Evolutionary conservation across 2,329 filamentous ascomycete species (phyloP).

Genomic region (Diaporthe humulicola): DNA sequence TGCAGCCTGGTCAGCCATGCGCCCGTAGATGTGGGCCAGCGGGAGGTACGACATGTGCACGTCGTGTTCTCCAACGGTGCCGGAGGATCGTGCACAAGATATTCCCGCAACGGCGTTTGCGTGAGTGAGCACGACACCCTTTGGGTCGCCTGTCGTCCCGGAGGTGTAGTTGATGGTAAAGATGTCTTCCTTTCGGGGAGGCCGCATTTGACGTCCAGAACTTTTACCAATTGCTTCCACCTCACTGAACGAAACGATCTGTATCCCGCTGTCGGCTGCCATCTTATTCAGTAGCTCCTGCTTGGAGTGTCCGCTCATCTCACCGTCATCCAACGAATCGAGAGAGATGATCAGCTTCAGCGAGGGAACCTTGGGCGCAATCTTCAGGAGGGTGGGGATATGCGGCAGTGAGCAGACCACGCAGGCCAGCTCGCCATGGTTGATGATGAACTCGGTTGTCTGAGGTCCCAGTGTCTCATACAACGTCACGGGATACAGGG

Average conservation of each 20-base stretch:
- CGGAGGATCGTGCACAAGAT: constrained; percentile 69
- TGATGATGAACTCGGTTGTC: constrained; percentile 94
- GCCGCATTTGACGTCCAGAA: constrained; percentile 77
- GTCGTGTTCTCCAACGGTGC: constrained; percentile 66
- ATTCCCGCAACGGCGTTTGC: constrained; percentile 82
- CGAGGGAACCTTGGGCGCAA: constrained; percentile 80
- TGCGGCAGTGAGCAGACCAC: constrained; percentile 86
- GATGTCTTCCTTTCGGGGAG: constrained; percentile 80
- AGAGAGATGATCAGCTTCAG: constrained; percentile 91
- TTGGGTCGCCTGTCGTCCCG: constrained; percentile 85
- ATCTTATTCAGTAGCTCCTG: constrained; percentile 80
- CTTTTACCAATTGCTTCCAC: constrained; percentile 85
- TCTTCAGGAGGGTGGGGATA: constrained; percentile 83
- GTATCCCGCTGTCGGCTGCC: constrained; percentile 79
- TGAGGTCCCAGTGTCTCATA: constrained; percentile 97
- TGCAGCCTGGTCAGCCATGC: constrained; percentile 82
- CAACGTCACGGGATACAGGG: constrained; percentile 89
- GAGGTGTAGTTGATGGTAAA: constrained; percentile 94
- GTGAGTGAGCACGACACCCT: constrained; percentile 88
- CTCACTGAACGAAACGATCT: constrained; percentile 82
- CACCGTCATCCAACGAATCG: constrained; percentile 85
- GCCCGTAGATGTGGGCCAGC: constrained; percentile 93
- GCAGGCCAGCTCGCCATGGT: constrained; percentile 82
- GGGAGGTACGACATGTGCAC: constrained; percentile 89
- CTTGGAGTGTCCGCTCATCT: constrained; percentile 84